Evolutionary conservation across 352 stramenopile species (phyloP).

Genomic region (Pythium periplocum): DNA sequence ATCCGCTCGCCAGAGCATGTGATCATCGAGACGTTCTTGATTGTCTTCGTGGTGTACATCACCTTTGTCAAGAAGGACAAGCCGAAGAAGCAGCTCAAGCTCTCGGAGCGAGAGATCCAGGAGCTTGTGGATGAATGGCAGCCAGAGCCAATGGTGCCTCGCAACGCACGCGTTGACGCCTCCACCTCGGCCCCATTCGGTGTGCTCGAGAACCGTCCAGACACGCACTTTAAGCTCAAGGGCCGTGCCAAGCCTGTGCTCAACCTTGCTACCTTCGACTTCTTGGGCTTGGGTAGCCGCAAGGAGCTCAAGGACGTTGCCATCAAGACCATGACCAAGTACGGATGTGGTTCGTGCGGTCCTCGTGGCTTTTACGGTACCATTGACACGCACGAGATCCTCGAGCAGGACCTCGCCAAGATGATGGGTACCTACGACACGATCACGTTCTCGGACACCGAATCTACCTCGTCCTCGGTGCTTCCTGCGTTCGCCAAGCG

Average conservation of each 20-base stretch:
- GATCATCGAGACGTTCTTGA: constrained; percentile 96
- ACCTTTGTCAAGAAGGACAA: constrained; percentile 85
- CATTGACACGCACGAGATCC: constrained; percentile 86
- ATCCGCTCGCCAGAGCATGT: constrained; percentile 91
- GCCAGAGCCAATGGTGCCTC: constrained; percentile 84
- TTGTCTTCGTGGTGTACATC: constrained; percentile 94
- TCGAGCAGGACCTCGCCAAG: constrained; percentile 90
- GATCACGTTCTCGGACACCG: constrained; percentile 97
- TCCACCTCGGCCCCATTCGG: constrained; percentile 47
- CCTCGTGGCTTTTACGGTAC: constrained; percentile 98
- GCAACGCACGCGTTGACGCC: constrained; percentile 22
- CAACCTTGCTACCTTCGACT: constrained; percentile 97
- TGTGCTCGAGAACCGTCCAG: constrained; percentile 75
- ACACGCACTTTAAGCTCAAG: constrained; percentile 80
- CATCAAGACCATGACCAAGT: constrained; percentile 89
- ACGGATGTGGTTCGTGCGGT: constrained; percentile 96
- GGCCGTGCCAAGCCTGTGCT: constrained; percentile 68
- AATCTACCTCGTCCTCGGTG: constrained; percentile 91
- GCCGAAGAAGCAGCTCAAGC: constrained; percentile 53
- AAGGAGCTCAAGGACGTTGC: constrained; percentile 87
- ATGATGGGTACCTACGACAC: constrained; percentile 92
- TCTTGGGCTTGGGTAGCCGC: constrained; percentile 88
- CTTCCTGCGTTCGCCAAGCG: constrained; percentile 97
- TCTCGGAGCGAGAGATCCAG: constrained; percentile 87
- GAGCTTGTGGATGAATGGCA: constrained; percentile 88